phyloP scores from a whole-genome alignment of 768 basidiomycete genomes.

The Serendipita sp. region DNA sequence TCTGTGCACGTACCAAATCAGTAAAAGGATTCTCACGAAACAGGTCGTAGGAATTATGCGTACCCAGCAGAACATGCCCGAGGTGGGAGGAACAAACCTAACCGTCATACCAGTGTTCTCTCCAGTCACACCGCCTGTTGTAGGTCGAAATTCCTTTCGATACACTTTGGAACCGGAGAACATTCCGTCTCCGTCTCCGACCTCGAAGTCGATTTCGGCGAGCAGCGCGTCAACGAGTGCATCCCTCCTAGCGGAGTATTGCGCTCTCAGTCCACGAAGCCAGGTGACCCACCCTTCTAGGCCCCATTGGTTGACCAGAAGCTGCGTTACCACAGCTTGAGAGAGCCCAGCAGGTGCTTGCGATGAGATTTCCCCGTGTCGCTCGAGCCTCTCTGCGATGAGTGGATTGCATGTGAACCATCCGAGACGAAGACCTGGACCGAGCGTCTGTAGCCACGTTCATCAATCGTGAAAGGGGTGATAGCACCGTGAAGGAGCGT shows the following conservation, averaged over 20 bases:
- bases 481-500: too few species aligned
- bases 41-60: constrained; percentile 9
- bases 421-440: constrained; percentile 60
- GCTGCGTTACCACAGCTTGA: constrained; percentile 39
- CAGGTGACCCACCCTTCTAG: constrained; percentile 57
- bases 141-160: constrained; percentile 21
- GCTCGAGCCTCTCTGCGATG: constrained; percentile 59
- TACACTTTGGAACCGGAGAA: constrained; percentile 25
- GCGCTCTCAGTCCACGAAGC: constrained; percentile 45
- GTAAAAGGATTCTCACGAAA: too few species aligned
- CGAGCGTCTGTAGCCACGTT: constrained; percentile 29
- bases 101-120: constrained; percentile 18
- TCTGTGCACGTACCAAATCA: constrained; percentile 19
- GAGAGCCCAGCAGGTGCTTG: constrained; percentile 46
- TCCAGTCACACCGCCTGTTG: constrained; percentile 16
- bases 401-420: constrained; percentile 64
- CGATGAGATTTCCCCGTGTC: constrained; percentile 49
- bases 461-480: neutral
- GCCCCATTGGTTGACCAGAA: constrained; percentile 46
- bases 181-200: constrained; percentile 15
- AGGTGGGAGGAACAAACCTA: constrained; percentile 54
- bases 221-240: constrained; percentile 45
- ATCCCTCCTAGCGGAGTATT: constrained; percentile 47
- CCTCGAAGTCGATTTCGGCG: constrained; percentile 43
- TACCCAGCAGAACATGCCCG: constrained; percentile 78